Evolutionary conservation across 345 rosid genomes (phyloP).

Genomic region (Salix udensis): DNA sequence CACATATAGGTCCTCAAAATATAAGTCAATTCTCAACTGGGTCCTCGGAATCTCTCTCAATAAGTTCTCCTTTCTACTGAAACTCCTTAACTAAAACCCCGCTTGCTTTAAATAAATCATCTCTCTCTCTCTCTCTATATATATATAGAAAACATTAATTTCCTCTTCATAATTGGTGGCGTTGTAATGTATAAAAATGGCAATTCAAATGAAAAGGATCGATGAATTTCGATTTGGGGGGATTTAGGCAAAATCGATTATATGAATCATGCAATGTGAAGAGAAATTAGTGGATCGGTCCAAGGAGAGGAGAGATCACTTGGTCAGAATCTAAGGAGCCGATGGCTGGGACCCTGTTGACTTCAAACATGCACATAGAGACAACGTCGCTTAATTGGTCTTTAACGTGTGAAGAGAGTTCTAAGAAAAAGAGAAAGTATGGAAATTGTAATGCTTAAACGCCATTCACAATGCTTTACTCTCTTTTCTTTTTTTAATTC

Average conservation of each 20-base stretch:
- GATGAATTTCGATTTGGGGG: background rate
- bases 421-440: background rate
- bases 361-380: background rate
- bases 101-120: no score
- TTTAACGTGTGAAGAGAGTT: background rate
- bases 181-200: no score
- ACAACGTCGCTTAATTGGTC: background rate
- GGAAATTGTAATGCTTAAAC: background rate
- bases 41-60: no score
- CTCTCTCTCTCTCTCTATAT: no score
- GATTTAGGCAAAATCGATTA: no score
- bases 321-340: background rate
- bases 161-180: no score
- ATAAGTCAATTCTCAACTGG: background rate
- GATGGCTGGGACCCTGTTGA: background rate
- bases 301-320: background rate
- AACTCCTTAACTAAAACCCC: no score
- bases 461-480: background rate
- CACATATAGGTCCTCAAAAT: background rate
- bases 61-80: no score
- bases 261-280: no score
- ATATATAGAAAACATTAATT: no score
- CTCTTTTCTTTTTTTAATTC: no score
- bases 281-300: constrained; percentile 1
- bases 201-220: background rate